Base-by-base conservation (phyloP, 2,329 filamentous ascomycete species). In the Nothomitra cinnamomea region DNA sequence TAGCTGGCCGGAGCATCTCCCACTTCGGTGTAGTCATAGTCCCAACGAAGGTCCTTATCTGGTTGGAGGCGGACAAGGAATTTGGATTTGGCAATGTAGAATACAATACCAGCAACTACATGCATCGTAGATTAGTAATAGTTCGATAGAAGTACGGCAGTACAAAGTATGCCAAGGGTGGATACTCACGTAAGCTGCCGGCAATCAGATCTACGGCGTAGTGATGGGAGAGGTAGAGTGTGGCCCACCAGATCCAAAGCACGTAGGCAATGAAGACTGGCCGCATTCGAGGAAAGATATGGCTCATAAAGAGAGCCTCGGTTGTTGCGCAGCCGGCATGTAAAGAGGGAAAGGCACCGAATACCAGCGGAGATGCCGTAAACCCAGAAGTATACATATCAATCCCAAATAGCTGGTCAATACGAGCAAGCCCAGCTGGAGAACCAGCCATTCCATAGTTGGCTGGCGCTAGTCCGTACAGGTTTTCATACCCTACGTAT, bases 141-240 rank as follows among this genome's bases (percentile, higher is more conserved):
- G 54, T n/a, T 17, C 3, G n/a, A 25, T 35, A 13, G 6, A 15
- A 8, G 1, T 2, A 48, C 24, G 10, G 1, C 3, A 49, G 25
- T 8, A 8, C 6, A 21, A 57, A 15, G 7, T 38, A 10, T 32
- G 28, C 28, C 28, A 32, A 32, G 28, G 10, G 10, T 10, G 28
- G 28, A 5, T 32, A 64, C 66, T 64, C 64, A 69, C 66, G 68
- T 51, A 95, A 73, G 65, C 83, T 87, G 60, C 90, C 90, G 36
- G 79, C 87, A 24, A 95, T 87, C 51, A 96, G 74, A 66, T 96
- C 90, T 41, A 96, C 85, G 32, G 89, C 90, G 65, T 96, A 96
- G 71, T 96, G 90, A 69, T 96, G 90, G 63, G 87, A 94, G 52
- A 96, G 78, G 65, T 96, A 95, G 87, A 96, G 95, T 60, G 90